Conservation (phyloP, 2,329 filamentous ascomycete genomes). For the Talaromyces sp. region DNA sequence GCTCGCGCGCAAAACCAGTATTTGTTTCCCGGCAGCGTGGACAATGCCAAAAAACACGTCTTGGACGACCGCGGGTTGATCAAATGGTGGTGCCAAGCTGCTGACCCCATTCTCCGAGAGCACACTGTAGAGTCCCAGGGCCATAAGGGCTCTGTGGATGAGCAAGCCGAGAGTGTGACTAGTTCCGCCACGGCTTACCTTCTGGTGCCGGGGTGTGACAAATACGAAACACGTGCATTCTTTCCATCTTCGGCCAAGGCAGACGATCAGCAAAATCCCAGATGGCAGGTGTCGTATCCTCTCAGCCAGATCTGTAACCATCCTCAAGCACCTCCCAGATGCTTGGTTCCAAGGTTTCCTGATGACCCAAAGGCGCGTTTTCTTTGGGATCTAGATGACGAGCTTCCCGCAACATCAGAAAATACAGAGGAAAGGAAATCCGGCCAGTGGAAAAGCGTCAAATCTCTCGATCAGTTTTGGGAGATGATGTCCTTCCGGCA, state of each 20-base stretch:
- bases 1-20: slow-evolving; percentile 90
- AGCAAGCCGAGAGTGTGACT: slow-evolving; percentile 23
- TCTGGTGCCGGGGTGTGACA: slow-evolving; percentile 79
- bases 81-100: slow-evolving; percentile 89
- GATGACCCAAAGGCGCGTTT: slow-evolving; percentile 94
- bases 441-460: slow-evolving; percentile 78
- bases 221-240: slow-evolving; percentile 73
- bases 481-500: slow-evolving; percentile 97
- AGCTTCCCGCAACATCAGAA: slow-evolving; percentile 50
- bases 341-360: slow-evolving; percentile 82
- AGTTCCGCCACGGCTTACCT: slow-evolving; percentile 67
- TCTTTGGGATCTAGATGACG: slow-evolving; percentile 81
- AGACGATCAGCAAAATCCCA: slow-evolving; percentile 26
- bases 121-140: slow-evolving; percentile 35
- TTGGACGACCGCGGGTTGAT: slow-evolving; percentile 85
- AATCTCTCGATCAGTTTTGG: slow-evolving; percentile 88
- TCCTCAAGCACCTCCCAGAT: slow-evolving; percentile 67
- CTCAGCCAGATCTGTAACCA: slow-evolving; percentile 67
- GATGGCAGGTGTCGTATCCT: slow-evolving; percentile 60
- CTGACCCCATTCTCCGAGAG: slow-evolving; percentile 66
- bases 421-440: slow-evolving; percentile 12
- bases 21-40: slow-evolving; percentile 84
- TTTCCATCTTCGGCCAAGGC: slow-evolving; percentile 53
- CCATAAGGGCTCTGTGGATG: slow-evolving; percentile 21
- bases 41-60: slow-evolving; percentile 82